These are phyloP conservation scores for Closterium sp. DNA, from an alignment of 139 green algal genomes.

Conservation along the genomic window DNA sequence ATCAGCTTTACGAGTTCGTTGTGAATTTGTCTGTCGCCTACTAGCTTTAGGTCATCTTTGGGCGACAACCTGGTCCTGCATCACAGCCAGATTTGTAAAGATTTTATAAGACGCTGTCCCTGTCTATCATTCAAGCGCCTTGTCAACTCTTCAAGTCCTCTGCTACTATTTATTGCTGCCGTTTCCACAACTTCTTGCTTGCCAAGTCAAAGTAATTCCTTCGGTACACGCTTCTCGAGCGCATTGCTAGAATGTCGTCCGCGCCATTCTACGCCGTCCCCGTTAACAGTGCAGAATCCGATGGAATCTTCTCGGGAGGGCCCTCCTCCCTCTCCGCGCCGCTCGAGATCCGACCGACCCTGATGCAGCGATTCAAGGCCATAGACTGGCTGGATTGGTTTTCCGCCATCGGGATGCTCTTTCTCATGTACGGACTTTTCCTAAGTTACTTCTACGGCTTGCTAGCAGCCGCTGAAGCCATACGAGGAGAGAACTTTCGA, in stretches of 20 bases:
- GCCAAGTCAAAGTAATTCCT: not conserved
- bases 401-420: not conserved
- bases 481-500: not conserved
- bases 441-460: not conserved
- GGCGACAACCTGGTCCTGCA: not conserved
- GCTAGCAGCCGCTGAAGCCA: not conserved
- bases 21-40: too few relatives aligned
- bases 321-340: constrained; percentile 1
- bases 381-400: constrained; percentile 4
- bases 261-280: not conserved
- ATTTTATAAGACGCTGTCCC: not conserved
- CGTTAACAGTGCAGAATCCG: not conserved
- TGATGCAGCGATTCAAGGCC: not conserved
- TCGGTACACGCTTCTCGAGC: not conserved
- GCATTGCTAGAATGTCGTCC: not conserved
- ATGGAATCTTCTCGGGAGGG: not conserved
- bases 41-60: not conserved
- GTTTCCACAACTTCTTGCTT: not conserved
- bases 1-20: too few relatives aligned
- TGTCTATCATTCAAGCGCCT: not conserved
- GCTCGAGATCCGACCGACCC: not conserved
- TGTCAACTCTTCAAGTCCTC: not conserved
- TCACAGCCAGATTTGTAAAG: not conserved
- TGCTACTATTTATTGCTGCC: too few relatives aligned
- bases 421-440: constrained; percentile 1